Evolutionary conservation across 192 early-diverging fungal genomes (phyloP), one percentile per base, ranked within the genome.

Genomic region (Rhizophagus clarus): DNA sequence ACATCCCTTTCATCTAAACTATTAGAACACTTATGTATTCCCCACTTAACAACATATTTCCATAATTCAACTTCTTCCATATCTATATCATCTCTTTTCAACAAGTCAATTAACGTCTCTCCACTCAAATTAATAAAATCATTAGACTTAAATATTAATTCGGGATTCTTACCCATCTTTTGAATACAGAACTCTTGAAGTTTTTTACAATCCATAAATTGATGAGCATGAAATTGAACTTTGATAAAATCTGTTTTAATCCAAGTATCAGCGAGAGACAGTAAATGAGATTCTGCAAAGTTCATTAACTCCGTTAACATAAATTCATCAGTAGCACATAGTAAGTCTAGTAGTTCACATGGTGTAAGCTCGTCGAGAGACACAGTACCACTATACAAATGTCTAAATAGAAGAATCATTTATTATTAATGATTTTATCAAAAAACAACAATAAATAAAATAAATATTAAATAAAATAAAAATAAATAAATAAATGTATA

Each of bases 1-100:
- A 56, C 51, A 5, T 56, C 15, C 14, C 4, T 56, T 56, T 56
- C 51, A 56, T 12, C 14, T 12, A 49, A 49, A 49, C 20, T 9
- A 29, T 28, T 29, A 7, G 66, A 34, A 68, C 34, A 10, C 34
- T 68, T 31, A 22, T 68, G 29, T 20, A 68, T 32, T 6, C 66
- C 64, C 66, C 26, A 68, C 12, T 34, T 6, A 32, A 68, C 6
- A 34, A 68, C 28, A 34, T 68, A 68, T 68, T 67, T 68, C 66
- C n/a, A 68, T 34, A 68, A 31, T 68, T 68, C 28, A 14, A 68
- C 28, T 24, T 68, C 66, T 31, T 68, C 28, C 34, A 68, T 68
- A 12, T 20, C 29, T 17, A 68, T 2, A 24, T 68, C 26, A n/a
- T 68, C 26, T 32, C 66, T 29, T 34, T 34, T 29, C 34, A 68